Evolutionary conservation across 345 rosid species (phyloP), one percentile per base, ranked within the genome.

Genomic region (Brassica nigra): DNA sequence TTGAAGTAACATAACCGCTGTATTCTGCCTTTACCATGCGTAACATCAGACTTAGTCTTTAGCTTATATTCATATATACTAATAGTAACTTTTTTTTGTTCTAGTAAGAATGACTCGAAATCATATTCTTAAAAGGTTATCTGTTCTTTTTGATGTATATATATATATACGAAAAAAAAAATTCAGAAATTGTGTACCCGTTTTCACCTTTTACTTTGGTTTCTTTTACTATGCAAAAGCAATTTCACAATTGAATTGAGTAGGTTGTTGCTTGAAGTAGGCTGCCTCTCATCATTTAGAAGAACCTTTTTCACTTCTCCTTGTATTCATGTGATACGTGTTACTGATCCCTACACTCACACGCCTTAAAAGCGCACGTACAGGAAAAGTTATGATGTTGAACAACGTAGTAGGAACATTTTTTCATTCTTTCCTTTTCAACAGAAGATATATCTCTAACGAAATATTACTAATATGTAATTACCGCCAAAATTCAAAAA

Each of bases 261-360:
- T 75, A 63, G 23, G 42, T 63, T 63, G 74, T 76, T 76, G 80
- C 80, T 76, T 76, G 74, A 68, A 76, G 80, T 68, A 68, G 68
- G 62, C 6, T 65, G 47, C 68, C 69, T 55, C 54, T 68, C 68
- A 36, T 68, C 62, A 59, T 59, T 59, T 61, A 33, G 18, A 31
- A 28, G 10, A 28, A 68, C 52, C 68, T 47, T 76, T 68, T 61
- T 16, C 63, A 31, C 23, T 61, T 33, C 52, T 59, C 68, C 30
- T 61, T 69, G 52, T 61, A 44, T 69, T 68, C 62, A 44, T 77
- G 74, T 76, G 63, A 69, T 72, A 76, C 74, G 74, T 68, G 62
- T 30, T 68, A 61, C 3, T 6, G 36, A 27, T 4, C 20, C 47
- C 23, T 30, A 68, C 44, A 44, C 79, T 39, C 66, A 58, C 66